A percentile compares a stretch with the other conserved stretches of the same genome.
These are phyloP conservation scores for Cucurbita maxima DNA, from an alignment of 306 rosid genomes.

Conservation along the genomic window DNA sequence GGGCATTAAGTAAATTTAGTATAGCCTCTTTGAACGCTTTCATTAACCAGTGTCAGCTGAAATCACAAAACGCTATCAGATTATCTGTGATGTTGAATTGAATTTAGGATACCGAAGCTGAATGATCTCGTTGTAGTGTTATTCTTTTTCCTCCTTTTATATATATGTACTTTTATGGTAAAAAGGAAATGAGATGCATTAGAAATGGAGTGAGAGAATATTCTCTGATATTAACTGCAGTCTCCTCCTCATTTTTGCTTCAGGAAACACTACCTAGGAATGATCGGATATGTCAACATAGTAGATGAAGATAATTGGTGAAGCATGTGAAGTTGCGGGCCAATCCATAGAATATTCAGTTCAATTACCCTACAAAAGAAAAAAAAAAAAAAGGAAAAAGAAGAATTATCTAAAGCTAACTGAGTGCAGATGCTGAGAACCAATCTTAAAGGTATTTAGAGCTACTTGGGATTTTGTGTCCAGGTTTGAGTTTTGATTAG, in stretches of 20 bases:
- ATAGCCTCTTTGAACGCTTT: not conserved
- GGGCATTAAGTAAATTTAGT: not conserved
- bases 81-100: not conserved
- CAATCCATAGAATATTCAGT: slow-evolving; percentile 8
- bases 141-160: not conserved
- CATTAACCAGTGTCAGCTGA: not conserved
- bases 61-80: not conserved
- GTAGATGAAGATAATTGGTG: slow-evolving; percentile 10
- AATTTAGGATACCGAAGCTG: not conserved
- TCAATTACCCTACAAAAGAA: not conserved
- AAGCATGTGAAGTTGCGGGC: slow-evolving; percentile 5
- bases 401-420: slow-evolving; percentile 10
- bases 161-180: not conserved
- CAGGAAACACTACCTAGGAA: slow-evolving; percentile 12
- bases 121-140: not conserved
- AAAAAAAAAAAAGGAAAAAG: not conserved
- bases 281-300: slow-evolving; percentile 4
- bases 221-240: not conserved
- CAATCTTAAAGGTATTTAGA: slow-evolving; percentile 47
- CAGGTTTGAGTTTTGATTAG: slow-evolving; percentile 39
- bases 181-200: not conserved
- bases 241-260: not conserved
- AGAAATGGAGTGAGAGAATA: not conserved
- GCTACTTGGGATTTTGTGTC: slow-evolving; percentile 65
- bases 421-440: slow-evolving; percentile 46